Conservation (phyloP, 2,329 filamentous ascomycete species). For the Penicillium sp. region DNA sequence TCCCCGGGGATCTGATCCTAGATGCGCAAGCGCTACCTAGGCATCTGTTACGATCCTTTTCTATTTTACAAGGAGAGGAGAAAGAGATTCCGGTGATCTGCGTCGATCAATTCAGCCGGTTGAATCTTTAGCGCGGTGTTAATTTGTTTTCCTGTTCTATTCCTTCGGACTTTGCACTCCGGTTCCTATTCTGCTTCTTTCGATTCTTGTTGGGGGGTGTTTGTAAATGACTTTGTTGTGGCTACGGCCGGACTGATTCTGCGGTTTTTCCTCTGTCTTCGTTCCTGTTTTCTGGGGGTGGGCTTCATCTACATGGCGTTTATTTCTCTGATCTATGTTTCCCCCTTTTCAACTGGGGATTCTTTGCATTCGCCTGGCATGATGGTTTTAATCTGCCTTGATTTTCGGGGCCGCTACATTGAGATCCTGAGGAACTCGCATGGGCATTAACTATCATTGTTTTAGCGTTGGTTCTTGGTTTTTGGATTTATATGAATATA, state of each 20-base stretch:
- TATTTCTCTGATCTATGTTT: background rate
- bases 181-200: slow-evolving; percentile 7
- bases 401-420: slow-evolving; percentile 19
- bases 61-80: background rate
- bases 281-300: slow-evolving; percentile 4
- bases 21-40: background rate
- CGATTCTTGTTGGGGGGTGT: slow-evolving; percentile 4
- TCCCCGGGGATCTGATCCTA: background rate
- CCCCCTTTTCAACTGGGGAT: background rate
- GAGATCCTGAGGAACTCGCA: slow-evolving; percentile 20
- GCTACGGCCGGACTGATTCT: slow-evolving; percentile 11
- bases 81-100: slow-evolving; percentile 11
- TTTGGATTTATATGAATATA: slow-evolving; percentile 1
- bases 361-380: slow-evolving; percentile 30
- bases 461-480: slow-evolving; percentile 5
- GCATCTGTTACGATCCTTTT: background rate
- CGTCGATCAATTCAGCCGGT: slow-evolving; percentile 19
- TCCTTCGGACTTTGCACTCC: slow-evolving; percentile 20
- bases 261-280: slow-evolving; percentile 6
- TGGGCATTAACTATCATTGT: slow-evolving; percentile 11
- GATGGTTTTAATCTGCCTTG: slow-evolving; percentile 22
- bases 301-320: slow-evolving; percentile 11
- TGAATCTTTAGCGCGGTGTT: slow-evolving; percentile 36
- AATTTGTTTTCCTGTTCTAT: slow-evolving; percentile 5
- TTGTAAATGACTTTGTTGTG: slow-evolving; percentile 9